Evolutionary conservation across 768 basidiomycete species (phyloP).

Genomic region (Astraeus odoratus): DNA sequence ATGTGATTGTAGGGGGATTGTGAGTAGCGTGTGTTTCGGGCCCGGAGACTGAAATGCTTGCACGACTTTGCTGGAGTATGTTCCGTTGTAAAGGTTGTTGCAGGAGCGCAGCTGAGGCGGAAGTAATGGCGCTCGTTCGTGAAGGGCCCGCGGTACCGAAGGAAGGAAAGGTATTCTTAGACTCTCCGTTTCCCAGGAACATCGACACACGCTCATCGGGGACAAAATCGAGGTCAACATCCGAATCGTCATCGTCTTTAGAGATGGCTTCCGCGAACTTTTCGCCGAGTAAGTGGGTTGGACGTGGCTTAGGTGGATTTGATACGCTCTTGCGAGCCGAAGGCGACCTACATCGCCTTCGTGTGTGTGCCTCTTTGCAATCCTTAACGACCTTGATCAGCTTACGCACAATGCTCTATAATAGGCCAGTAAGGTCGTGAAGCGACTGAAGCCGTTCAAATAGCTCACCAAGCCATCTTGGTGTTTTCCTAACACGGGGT

Average conservation of each 20-base stretch:
- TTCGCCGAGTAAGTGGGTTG: slow-evolving; percentile 48
- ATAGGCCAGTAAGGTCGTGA: slow-evolving; percentile 6
- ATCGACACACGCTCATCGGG: slow-evolving; percentile 40
- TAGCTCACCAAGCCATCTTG: slow-evolving; percentile 63
- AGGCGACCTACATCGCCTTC: slow-evolving; percentile 25
- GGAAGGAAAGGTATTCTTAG: slow-evolving; percentile 37
- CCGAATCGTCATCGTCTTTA: slow-evolving; percentile 51
- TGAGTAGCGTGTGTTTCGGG: slow-evolving; percentile 16
- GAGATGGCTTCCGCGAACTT: slow-evolving; percentile 55
- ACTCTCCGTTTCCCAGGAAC: slow-evolving; percentile 32
- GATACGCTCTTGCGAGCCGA: slow-evolving; percentile 27
- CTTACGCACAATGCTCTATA: slow-evolving; percentile 71
- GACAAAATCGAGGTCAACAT: slow-evolving; percentile 74
- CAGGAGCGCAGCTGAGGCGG: slow-evolving; percentile 54
- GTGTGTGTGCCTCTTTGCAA: slow-evolving; percentile 63
- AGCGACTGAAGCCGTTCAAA: neutral
- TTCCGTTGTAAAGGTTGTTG: slow-evolving; percentile 54
- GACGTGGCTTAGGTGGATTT: slow-evolving; percentile 25
- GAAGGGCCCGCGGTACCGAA: slow-evolving; percentile 29
- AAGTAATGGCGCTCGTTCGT: slow-evolving; percentile 41
- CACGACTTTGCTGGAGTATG: slow-evolving; percentile 41
- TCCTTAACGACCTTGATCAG: slow-evolving; percentile 80
- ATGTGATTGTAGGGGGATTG: slow-evolving; percentile 32
- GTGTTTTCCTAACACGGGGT: slow-evolving; percentile 62
- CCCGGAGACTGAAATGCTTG: slow-evolving; percentile 23